phyloP scores from a whole-genome alignment of 2,329 filamentous ascomycete species.

The Coniella vitis region DNA sequence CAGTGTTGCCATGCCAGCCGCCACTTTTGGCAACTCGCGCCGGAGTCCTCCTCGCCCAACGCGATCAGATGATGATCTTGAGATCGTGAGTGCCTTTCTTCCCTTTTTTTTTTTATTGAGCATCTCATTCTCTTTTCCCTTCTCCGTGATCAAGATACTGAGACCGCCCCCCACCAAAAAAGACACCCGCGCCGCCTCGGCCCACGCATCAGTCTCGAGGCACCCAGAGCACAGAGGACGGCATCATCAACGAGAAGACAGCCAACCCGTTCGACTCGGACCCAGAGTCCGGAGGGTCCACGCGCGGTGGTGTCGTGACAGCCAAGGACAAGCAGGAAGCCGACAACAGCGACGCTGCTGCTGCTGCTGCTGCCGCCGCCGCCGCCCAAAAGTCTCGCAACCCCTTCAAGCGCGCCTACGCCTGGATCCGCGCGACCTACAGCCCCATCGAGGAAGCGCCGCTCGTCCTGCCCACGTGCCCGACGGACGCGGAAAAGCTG shows the following conservation, averaged over 20 bases:
- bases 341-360: neutral
- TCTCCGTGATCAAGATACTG: neutral
- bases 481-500: constrained; percentile 33
- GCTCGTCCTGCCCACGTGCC: constrained; percentile 29
- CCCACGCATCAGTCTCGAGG: neutral
- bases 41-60: too few relatives aligned
- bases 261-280: constrained; percentile 10
- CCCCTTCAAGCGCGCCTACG: constrained; percentile 20
- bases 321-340: constrained; percentile 9
- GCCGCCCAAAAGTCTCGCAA: constrained; percentile 20
- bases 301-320: constrained; percentile 3
- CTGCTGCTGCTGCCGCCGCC: too few relatives aligned
- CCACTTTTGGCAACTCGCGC: too few relatives aligned
- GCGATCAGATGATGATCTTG: too few relatives aligned
- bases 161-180: neutral
- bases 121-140: too few relatives aligned
- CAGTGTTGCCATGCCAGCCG: neutral
- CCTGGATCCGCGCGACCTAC: constrained; percentile 26
- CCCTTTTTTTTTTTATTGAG: too few relatives aligned
- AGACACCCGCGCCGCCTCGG: constrained; percentile 14
- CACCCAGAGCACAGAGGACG: neutral
- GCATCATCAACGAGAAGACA: constrained; percentile 19
- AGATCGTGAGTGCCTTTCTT: too few relatives aligned
- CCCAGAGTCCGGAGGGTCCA: constrained; percentile 12
- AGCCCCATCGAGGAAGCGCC: constrained; percentile 26